phyloP scores from a whole-genome alignment of 495 filamentous ascomycete genomes.

The Filosporella fistucella region DNA sequence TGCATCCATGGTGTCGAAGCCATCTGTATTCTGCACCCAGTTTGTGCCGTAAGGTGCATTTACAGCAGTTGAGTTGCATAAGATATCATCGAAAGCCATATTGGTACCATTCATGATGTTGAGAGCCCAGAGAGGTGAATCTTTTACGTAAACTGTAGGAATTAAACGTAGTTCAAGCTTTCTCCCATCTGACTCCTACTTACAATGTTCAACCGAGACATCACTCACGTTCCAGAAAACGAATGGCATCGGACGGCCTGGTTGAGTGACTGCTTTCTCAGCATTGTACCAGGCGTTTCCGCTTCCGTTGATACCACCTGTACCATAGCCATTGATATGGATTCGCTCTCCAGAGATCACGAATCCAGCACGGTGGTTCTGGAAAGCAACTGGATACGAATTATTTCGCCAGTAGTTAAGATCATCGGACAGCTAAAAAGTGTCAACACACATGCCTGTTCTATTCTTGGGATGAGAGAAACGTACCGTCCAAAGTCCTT shows the following conservation, averaged over 20 bases:
- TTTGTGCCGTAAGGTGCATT: slow-evolving; percentile 47
- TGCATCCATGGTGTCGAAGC: slow-evolving; percentile 55
- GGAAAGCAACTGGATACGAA: slow-evolving; percentile 48
- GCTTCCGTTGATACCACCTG: slow-evolving; percentile 49
- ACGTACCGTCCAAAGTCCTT: slow-evolving; percentile 39
- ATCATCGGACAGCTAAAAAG: slow-evolving; percentile 41
- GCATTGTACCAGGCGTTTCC: slow-evolving; percentile 42
- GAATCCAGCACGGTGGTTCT: slow-evolving; percentile 52
- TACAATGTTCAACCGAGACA: slow-evolving; percentile 45
- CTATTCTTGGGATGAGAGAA: not conserved
- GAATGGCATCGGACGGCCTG: slow-evolving; percentile 54
- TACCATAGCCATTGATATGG: slow-evolving; percentile 43
- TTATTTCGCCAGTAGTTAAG: slow-evolving; percentile 52
- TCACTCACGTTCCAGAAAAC: slow-evolving; percentile 56
- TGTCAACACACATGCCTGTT: not conserved
- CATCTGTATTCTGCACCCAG: slow-evolving; percentile 58
- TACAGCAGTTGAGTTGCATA: slow-evolving; percentile 42
- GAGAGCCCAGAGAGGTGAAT: slow-evolving; percentile 49
- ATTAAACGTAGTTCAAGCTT: not conserved
- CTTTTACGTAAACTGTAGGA: slow-evolving; percentile 38
- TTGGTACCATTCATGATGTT: slow-evolving; percentile 58
- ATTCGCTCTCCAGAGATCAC: slow-evolving; percentile 46
- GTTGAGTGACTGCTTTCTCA: slow-evolving; percentile 36
- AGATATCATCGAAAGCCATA: slow-evolving; percentile 48
- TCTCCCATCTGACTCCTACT: too few relatives aligned